Evolutionary conservation across 345 rosid genomes (phyloP), one percentile per base, ranked within the genome.

Genomic region (Syzygium jambos): DNA sequence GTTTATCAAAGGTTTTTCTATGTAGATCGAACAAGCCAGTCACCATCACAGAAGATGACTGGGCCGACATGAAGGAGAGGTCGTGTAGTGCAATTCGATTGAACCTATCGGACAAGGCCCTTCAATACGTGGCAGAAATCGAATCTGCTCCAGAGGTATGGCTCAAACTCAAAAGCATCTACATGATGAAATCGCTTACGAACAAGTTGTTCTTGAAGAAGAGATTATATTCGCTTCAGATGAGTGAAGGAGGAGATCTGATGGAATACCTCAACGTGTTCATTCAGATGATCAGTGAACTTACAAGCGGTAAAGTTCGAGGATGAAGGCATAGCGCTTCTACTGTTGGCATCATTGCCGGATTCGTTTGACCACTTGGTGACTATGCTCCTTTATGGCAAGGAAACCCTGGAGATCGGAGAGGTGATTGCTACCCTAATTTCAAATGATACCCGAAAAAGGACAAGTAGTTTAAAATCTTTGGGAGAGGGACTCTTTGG

Each of bases 1-100:
- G 11, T 30, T 65, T 15, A 65, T 65, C 78, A 30, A 65, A 30
- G 22, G 78, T 30, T 65, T 23, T 15, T 65, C 23, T 16, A 1
- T 22, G 21, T 29, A 65, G 41, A 16, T 65, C 78, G 10, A 65
- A 65, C 43, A 65, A 65, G 78, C 6, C 0, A 1, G 16, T 5
- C 78, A 65, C 78, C 78, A 65, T 63, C 5, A 16, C 4, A 0
- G 11, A 7, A 14, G 17, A 65, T 65, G 7, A 65, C 8, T 30
- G 3, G 43, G 78, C 6, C 8, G 0, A 65, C 78, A 65, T 30
- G 43, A 23, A 65, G 23, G 43, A 65, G 23, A 4, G 21, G 78
- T 4, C 0, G 22, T 65, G 78, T 22, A 30, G 9, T 1, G 0
- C 4, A 1, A 65, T 30, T 0, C 7, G 7, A 68, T 17, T 68